phyloP scores from a whole-genome alignment of 148 eudicot genomes.

The Spergularia marina region DNA sequence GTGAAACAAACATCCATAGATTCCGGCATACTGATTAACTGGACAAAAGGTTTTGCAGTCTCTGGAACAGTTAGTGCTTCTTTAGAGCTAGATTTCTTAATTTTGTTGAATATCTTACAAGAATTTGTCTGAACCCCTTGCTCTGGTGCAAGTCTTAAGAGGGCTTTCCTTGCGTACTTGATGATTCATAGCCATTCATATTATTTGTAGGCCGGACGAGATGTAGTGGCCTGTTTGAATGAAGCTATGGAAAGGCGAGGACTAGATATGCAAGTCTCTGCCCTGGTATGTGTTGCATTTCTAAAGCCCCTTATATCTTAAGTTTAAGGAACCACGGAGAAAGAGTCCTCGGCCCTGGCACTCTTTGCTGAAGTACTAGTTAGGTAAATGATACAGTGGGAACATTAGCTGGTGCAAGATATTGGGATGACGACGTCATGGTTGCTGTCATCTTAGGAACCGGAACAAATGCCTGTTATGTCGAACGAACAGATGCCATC shows the following conservation, averaged over 20 bases:
- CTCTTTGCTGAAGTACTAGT: constrained; percentile 17
- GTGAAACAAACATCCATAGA: constrained; percentile 76
- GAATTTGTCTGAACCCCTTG: background rate
- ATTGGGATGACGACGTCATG: constrained; percentile 76
- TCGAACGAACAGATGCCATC: constrained; percentile 58
- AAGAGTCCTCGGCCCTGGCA: background rate
- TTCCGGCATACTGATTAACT: constrained; percentile 69
- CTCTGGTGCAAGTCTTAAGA: background rate
- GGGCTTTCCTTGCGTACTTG: background rate
- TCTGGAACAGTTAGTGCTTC: constrained; percentile 58
- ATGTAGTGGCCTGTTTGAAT: constrained; percentile 69
- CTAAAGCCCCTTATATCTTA: background rate
- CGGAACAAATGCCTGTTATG: constrained; percentile 81
- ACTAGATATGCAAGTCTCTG: constrained; percentile 60
- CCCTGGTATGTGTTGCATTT: constrained; percentile 45
- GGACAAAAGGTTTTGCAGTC: constrained; percentile 85
- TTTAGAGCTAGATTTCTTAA: background rate
- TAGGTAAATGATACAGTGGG: constrained; percentile 79
- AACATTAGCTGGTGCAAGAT: constrained; percentile 68
- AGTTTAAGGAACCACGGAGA: background rate
- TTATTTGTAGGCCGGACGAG: constrained; percentile 52
- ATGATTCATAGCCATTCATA: background rate
- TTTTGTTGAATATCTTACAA: background rate
- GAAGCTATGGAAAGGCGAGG: constrained; percentile 70
- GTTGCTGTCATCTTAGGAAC: constrained; percentile 82